Conservation (phyloP, 495 filamentous ascomycete genomes). For the Jackrogersella minutella region DNA sequence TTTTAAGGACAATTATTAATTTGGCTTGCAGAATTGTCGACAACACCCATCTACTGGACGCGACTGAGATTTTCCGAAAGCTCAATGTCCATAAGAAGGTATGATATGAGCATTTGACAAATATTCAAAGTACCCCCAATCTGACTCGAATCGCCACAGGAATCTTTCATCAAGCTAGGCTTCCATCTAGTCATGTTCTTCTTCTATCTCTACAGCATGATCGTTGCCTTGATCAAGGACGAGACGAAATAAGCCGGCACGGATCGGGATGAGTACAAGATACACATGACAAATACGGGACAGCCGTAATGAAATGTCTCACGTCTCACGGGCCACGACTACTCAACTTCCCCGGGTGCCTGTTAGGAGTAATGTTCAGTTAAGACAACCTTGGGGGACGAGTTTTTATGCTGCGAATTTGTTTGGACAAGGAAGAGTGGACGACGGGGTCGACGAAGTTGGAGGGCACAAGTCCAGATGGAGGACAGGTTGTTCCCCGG, state of each 20-base stretch:
- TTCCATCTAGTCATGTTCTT: conserved; percentile 99
- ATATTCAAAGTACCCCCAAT: neutral
- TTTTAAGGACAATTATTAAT: conserved; percentile 32
- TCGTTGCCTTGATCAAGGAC: conserved; percentile 95
- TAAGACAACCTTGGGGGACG: conserved; percentile 26
- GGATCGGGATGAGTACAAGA: conserved; percentile 1
- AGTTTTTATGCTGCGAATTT: conserved; percentile 23
- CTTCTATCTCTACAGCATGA: conserved; percentile 99
- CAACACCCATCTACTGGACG: conserved; percentile 95
- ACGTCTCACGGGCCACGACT: conserved; percentile 22
- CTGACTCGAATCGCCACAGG: conserved; percentile 59
- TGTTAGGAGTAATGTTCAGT: conserved; percentile 11
- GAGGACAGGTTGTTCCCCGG: neutral
- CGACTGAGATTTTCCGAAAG: conserved; percentile 99
- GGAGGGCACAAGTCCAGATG: neutral
- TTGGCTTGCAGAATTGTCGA: conserved; percentile 78
- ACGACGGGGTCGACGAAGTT: conserved; percentile 2
- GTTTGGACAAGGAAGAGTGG: conserved; percentile 22
- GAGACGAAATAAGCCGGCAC: conserved; percentile 73
- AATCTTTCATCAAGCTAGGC: conserved; percentile 98
- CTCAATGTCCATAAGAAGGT: conserved; percentile 99
- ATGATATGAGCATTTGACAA: too few species aligned
- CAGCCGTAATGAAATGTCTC: conserved; percentile 8
- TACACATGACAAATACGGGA: conserved; percentile 11
- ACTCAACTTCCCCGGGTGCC: conserved; percentile 10